Percentiles rank a stretch among this genome's conserved stretches.
Evolutionary conservation across 495 filamentous ascomycete genomes (phyloP).

Genomic region (Penicillium nucicola): DNA sequence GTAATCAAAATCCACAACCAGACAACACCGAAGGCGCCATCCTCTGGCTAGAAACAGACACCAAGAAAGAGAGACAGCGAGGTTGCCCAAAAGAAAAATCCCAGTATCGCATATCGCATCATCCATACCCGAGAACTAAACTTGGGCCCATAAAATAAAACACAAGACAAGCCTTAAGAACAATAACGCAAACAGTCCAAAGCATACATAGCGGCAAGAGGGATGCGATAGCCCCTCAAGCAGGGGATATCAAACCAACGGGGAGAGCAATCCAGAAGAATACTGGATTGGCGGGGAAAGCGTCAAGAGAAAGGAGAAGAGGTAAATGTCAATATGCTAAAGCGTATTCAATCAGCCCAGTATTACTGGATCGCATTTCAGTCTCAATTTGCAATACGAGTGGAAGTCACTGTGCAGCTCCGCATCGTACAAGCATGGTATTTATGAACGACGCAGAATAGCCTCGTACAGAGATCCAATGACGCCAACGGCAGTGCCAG

Average conservation of each 20-base stretch:
- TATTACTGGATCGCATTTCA: background rate
- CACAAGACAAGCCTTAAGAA: conserved; percentile 7
- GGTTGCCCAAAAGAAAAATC: conserved; percentile 3
- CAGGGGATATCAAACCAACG: conserved; percentile 26
- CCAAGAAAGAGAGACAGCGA: conserved; percentile 13
- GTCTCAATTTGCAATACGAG: conserved; percentile 2
- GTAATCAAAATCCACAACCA: conserved; percentile 8
- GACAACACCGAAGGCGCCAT: conserved; percentile 21
- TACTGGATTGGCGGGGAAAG: background rate
- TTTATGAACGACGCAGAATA: conserved; percentile 64
- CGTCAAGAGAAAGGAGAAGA: background rate
- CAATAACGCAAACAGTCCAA: conserved; percentile 1
- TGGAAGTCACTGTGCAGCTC: conserved; percentile 19
- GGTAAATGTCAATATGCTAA: background rate
- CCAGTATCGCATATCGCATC: conserved; percentile 23
- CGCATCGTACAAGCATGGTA: conserved; percentile 7
- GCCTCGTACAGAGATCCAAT: conserved; percentile 79
- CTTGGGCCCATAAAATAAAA: conserved; percentile 8
- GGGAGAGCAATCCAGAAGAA: background rate
- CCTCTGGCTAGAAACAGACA: conserved; percentile 23
- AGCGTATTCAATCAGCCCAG: background rate
- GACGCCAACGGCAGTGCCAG: conserved; percentile 66
- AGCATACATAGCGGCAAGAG: conserved; percentile 6
- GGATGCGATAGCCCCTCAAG: conserved; percentile 6
- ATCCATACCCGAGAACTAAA: conserved; percentile 21